Conservation (phyloP, 805 yeast species). For the Candida palmyrensis region DNA sequence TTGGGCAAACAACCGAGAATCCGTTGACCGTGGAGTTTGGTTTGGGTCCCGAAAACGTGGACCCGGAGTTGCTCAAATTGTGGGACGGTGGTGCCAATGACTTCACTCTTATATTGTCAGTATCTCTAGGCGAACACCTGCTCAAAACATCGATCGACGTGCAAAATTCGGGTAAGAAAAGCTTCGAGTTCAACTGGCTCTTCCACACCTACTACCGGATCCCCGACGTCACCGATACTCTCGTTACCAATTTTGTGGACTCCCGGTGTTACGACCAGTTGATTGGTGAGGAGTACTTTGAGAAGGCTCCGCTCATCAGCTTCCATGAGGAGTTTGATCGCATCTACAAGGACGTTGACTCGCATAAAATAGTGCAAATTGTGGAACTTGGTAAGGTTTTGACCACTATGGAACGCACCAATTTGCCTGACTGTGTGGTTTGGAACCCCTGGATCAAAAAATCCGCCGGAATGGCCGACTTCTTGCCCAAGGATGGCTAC, state of each 20-base stretch:
- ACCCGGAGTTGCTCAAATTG: constrained; percentile 48
- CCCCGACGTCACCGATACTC: constrained; percentile 70
- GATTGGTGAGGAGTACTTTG: constrained; percentile 53
- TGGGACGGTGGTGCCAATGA: constrained; percentile 57
- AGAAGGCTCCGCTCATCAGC: constrained; percentile 69
- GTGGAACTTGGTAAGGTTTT: constrained; percentile 66
- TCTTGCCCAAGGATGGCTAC: constrained; percentile 80
- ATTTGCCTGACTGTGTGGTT: constrained; percentile 71
- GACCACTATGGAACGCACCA: constrained; percentile 60
- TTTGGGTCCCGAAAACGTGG: constrained; percentile 78
- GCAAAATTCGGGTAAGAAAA: constrained; percentile 57
- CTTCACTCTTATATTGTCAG: constrained; percentile 70
- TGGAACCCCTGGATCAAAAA: constrained; percentile 97
- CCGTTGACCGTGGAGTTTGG: constrained; percentile 83
- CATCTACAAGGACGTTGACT: constrained; percentile 62
- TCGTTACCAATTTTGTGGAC: constrained; percentile 76
- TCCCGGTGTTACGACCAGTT: constrained; percentile 74
- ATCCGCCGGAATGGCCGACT: constrained; percentile 81
- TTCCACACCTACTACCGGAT: constrained; percentile 86
- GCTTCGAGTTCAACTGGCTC: constrained; percentile 86
- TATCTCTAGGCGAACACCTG: constrained; percentile 52
- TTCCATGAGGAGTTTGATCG: constrained; percentile 81
- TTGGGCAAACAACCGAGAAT: constrained; percentile 70
- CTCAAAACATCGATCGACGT: constrained; percentile 72
- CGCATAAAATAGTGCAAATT: constrained; percentile 56